Base-by-base conservation (phyloP, 805 yeast genomes). In the Wickerhamiella shivajii region DNA sequence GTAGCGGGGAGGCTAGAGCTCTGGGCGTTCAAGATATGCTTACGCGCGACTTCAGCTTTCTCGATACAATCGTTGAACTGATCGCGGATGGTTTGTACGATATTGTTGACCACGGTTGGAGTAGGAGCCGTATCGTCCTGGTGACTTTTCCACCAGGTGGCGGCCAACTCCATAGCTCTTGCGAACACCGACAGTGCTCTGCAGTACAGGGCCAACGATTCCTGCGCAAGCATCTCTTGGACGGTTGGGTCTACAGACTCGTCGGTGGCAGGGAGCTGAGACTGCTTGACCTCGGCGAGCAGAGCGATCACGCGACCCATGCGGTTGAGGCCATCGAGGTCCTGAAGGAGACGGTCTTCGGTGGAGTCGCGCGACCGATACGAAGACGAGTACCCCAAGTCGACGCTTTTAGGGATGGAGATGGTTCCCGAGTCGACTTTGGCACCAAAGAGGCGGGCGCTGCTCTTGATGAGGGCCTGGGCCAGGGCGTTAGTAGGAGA, bases 51-150 rank as follows among this genome's bases (percentile, higher is more conserved):
- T 47, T 87, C 96, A 1, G 95, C 96, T 52, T 75, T 78, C 41
- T 79, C 93, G 39, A 87, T 64, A 37, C 81, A 72, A 48, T 84
- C 94, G 54, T 90, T 87, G 57, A 84, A 87, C 40, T 74, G 68
- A 38, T 77, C 84, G 39, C 97, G 67, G 6, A 81, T 74, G 94
- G 95, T 84, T 56, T 90, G 96, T 9, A 84, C 92, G 29, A 78
- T 60, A 5, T 60, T 47, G 37, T 56, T 56, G 29, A 46, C 36
- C 4, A 39, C 38, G n/a, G 29, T 18, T 6, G 47, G 39, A n/a
- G 43, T 33, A 10, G 29, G 31, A 10, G 36, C 18, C 9, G 20
- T 19, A 14, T 38, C 38, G 6, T 18, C 19, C 19, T 28, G 16
- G 3, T 41, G 34, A n/a, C 57, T 47, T 3, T 55, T 54, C 97